Base-by-base conservation (phyloP, 768 basidiomycete genomes). In the Termitomyces sp. region DNA sequence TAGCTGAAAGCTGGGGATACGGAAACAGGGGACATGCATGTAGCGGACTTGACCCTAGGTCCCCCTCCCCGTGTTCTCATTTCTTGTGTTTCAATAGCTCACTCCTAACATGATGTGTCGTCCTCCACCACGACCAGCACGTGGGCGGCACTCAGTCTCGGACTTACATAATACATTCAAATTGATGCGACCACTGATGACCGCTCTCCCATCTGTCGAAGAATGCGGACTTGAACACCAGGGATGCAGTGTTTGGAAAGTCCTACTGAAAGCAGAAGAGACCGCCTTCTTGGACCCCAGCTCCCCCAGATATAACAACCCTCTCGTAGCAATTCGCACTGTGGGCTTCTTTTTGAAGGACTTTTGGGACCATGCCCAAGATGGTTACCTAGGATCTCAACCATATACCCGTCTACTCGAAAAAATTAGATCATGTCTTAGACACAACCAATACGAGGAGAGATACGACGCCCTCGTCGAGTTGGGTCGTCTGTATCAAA, bases 321-420 rank as follows among this genome's bases (percentile, higher is more conserved):
- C 45, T 32, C 38, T 61, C 24, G 38, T 61, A 36, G 54, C 24
- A 39, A 57, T 61, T 51, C 54, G 60, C 48, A 15, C 56, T 20
- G 38, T 61, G 55, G 60, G 55, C n/a, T 61, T 49, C 35, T 56
- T 61, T 50, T 35, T 56, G 39, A 56, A 42, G 55, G 60, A 56
- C 55, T 61, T 61, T 9, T 55, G 59, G 59, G 53, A 55, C n/a
- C 60, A 57, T 51, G 20, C 11, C 38, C 12, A 50, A 9, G 54
- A 61, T 32, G 35, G 20, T 2, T 42, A 61, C 55, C 46, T 61
- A 48, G 59, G 52, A 48, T 28, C 44, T 22, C 16, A 18, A 15
- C 52, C 52, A 1, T 54, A 54, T 39, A 2, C 1, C 18, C 36
- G 52, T 28, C 28, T 53, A 5, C 36, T 20, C 20, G 2, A 24